Evolutionary conservation across 208 protist species (phyloP), one percentile per base, ranked within the genome.

Genomic region (Angomonas desouzai): DNA sequence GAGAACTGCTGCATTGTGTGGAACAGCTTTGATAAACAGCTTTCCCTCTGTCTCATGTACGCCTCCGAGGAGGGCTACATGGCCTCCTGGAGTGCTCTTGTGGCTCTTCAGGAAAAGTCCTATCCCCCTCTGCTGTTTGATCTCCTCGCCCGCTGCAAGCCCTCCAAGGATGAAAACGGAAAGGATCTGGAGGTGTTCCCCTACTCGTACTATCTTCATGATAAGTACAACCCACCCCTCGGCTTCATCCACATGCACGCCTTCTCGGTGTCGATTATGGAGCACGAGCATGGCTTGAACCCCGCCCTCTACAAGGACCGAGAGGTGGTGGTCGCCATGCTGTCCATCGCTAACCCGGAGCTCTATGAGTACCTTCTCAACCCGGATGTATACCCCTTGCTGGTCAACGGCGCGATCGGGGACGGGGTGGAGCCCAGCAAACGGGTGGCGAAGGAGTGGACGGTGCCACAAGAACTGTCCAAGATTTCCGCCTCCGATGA

Each of bases 1-100:
- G 82, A 92, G 67, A 92, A 92, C 68, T 85, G 82, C 64, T 92
- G 82, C 48, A 92, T 92, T 61, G 85, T 92, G n/a, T 92, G 85
- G 83, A 92, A 92, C 64, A 89, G 82, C 55, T 77, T 89, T 23
- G 82, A 87, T 10, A 74, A 88, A 60, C 74, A 85, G 64, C 76
- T 85, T 43, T 89, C 82, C 13, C 55, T 92, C 4, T 92, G 85
- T 55, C 79, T 92, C 59, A 89, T 89, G 85, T 92, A 84, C 56
- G 70, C 75, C n/a, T 81, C 77, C 0, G 79, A 87, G 66, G 77
- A 85, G 58, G 79, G 76, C n/a, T 92, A 86, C 70, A 55, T 68
- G 7, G 85, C 85, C 7, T 82, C 79, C 2, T 92, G 85, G 83
- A 87, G 82, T 29, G 79, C 85, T 23, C 74, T 92, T 4, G 74